Base-by-base conservation (phyloP, 148 eudicot genomes). In the Arbutus unedo region DNA sequence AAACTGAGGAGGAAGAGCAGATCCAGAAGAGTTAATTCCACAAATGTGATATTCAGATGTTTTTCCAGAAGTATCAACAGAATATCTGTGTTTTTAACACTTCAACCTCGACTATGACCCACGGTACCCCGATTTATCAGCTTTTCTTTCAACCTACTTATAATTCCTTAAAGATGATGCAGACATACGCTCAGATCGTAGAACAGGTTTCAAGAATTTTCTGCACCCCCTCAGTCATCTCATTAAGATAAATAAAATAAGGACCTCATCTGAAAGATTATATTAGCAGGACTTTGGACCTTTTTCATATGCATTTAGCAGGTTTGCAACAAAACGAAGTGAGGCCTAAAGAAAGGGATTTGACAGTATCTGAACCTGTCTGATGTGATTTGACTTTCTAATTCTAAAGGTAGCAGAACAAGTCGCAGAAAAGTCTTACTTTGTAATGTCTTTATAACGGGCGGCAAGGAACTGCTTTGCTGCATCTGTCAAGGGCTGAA, bases 401-500 rank as follows among this genome's bases (percentile, higher is more conserved):
- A 31, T 31, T 31, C 38, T 56, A 38, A 72, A 79, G 54, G 45
- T 57, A 60, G 47, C 47, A 70, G 5, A 43, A 68, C 15, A 4
- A 4, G 3, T 8, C 3, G 16, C 59, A 45, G 57, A 38, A 51
- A 64, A 45, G 15, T 84, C 91, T 86, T 85, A 93, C 97, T 93
- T 93, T 82, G 90, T 79, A 76, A 93, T 87, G 81, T 93, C 97
- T 79, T 85, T 90, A 84, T 91, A 93, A 57, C 92, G 97, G 45
- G 88, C 88, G 70, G 94, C 97, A 80, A 93, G 97, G 84, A 82
- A 93, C 73, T 91, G 89, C 85, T 92, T 93, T 21, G 94, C 97
- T 53, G 93, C 90, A 84, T 93, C 97, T 21, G 97, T 93, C 87
- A 93, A 89, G 59, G 97, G 93, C 81, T 90, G 94, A 86, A 93